Evolutionary conservation across 495 filamentous ascomycete species (phyloP).

Genomic region (Staphylotrichum longicolle): DNA sequence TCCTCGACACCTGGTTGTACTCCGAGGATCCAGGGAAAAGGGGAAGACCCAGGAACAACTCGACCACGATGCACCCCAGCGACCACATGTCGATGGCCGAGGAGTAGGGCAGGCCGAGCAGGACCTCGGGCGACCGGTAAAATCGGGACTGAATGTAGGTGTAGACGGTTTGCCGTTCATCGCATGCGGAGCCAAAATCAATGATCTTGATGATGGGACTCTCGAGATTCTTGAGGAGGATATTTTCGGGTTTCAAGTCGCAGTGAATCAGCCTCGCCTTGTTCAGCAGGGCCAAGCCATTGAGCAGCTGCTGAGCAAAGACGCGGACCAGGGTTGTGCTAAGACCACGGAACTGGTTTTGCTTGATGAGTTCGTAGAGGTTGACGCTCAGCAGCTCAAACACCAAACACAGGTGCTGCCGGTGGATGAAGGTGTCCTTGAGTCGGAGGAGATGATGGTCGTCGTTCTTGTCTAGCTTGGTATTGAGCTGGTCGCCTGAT

Average conservation of each 20-base stretch:
- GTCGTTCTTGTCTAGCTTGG: conserved; percentile 97
- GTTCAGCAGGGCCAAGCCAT: conserved; percentile 86
- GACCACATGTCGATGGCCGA: conserved; percentile 99
- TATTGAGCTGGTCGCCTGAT: conserved; percentile 69
- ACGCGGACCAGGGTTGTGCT: conserved; percentile 97
- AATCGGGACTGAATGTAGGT: conserved; percentile 99
- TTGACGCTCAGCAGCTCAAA: conserved; percentile 98
- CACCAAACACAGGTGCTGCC: conserved; percentile 95
- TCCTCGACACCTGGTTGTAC: conserved; percentile 96
- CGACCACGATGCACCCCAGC: conserved; percentile 96
- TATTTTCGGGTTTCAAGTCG: conserved; percentile 98
- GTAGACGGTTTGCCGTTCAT: conserved; percentile 98
- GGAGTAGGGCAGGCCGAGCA: conserved; percentile 92
- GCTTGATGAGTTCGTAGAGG: conserved; percentile 97
- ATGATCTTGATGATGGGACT: conserved; percentile 99
- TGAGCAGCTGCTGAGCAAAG: conserved; percentile 95
- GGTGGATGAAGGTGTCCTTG: conserved; percentile 98
- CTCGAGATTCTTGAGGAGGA: conserved; percentile 95
- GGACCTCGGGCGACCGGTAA: conserved; percentile 94
- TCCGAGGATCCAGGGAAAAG: conserved; percentile 97
- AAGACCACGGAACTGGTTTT: conserved; percentile 97
- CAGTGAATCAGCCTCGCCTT: conserved; percentile 98
- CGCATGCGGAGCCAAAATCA: conserved; percentile 98
- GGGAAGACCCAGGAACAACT: conserved; percentile 92
- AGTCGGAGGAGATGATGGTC: conserved; percentile 95